phyloP scores from a whole-genome alignment of 2,329 filamentous ascomycete genomes.

The Aspergillus persii region DNA sequence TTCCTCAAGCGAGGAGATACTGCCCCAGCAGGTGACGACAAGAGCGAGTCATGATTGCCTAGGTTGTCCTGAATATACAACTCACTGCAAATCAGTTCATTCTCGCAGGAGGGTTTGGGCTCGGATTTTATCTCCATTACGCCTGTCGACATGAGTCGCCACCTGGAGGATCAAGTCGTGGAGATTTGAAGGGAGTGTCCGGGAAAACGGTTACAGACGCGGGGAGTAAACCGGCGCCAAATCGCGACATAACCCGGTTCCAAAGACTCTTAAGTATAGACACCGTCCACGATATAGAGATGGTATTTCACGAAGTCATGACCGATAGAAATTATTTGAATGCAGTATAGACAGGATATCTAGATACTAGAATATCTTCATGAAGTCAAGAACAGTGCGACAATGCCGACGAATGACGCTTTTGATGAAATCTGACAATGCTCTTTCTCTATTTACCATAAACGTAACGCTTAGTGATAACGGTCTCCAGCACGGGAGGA shows the following conservation, averaged over 20 bases:
- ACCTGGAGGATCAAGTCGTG: neutral
- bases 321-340: neutral
- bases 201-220: neutral
- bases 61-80: neutral
- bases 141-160: neutral
- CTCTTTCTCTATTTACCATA: neutral
- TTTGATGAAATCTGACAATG: neutral
- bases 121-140: neutral
- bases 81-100: neutral
- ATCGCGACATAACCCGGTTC: neutral
- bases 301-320: slow-evolving; percentile 3
- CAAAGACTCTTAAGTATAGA: neutral
- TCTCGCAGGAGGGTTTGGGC: neutral
- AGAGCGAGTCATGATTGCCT: slow-evolving; percentile 13
- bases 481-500: neutral
- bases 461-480: neutral
- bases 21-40: slow-evolving; percentile 4
- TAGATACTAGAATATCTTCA: neutral
- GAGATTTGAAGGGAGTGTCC: too few species aligned
- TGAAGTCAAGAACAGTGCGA: neutral
- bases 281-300: neutral
- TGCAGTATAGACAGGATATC: neutral
- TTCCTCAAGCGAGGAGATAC: slow-evolving; percentile 37
- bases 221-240: neutral
- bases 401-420: neutral